Evolutionary conservation across 306 rosid genomes (phyloP).

Genomic region (Trifolium pratense): DNA sequence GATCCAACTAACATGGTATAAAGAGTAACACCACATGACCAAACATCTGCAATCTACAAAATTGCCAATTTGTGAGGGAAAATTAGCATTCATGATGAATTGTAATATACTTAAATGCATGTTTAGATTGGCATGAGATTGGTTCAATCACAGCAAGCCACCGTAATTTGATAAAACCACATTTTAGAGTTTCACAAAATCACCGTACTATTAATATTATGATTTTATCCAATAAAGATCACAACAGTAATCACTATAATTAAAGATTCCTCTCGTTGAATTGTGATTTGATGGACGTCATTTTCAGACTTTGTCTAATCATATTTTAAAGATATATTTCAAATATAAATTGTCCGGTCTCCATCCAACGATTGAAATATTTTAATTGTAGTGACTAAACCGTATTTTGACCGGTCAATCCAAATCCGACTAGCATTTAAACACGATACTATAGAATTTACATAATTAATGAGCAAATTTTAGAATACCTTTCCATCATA

Average conservation of each 20-base stretch:
- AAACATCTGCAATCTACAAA: conserved; percentile 88
- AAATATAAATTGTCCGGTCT: not conserved
- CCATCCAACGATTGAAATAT: not conserved
- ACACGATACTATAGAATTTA: not conserved
- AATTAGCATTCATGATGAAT: conserved; percentile 16
- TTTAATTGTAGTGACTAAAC: not conserved
- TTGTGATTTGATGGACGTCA: not conserved
- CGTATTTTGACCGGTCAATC: not conserved
- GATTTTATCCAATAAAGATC: no score
- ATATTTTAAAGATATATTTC: not conserved
- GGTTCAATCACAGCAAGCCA: no score
- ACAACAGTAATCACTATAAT: no score
- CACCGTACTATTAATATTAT: no score
- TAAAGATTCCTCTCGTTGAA: not conserved
- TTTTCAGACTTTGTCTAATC: not conserved
- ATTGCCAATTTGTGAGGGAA: conserved; percentile 35
- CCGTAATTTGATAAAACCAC: no score
- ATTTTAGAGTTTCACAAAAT: not conserved
- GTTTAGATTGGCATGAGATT: not conserved
- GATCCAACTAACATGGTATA: conserved; percentile 91
- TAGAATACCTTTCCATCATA: conserved; percentile 85
- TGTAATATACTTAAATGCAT: not conserved
- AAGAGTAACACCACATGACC: conserved; percentile 96
- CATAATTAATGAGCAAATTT: conserved; percentile 8
- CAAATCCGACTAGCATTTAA: not conserved